phyloP scores from a whole-genome alignment of 352 stramenopile species.

The Globisporangium takayamanum region DNA sequence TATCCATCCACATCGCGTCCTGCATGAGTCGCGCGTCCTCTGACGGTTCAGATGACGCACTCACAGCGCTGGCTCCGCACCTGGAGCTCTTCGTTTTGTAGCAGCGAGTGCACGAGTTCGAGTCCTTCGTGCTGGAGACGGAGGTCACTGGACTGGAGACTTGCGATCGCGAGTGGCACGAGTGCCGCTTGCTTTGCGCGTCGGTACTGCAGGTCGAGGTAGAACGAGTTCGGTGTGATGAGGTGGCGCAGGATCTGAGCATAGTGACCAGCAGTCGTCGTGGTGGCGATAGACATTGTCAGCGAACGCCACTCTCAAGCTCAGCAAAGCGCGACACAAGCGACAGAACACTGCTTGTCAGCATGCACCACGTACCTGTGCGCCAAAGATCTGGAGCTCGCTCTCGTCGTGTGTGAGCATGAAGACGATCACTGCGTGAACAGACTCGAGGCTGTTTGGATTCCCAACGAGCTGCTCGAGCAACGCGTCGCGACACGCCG shows the following conservation, averaged over 20 bases:
- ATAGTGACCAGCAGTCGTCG: neutral
- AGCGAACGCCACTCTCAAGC: neutral
- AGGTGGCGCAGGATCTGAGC: constrained; percentile 50
- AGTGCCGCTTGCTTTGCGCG: constrained; percentile 27
- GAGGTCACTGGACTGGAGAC: constrained; percentile 30
- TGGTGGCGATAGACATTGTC: neutral
- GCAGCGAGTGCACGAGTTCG: constrained; percentile 44
- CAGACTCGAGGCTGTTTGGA: constrained; percentile 16
- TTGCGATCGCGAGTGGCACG: constrained; percentile 23
- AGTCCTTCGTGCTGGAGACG: constrained; percentile 56
- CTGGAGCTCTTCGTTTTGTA: constrained; percentile 30
- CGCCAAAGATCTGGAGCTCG: constrained; percentile 40
- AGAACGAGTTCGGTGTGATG: constrained; percentile 45
- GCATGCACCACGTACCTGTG: constrained; percentile 23
- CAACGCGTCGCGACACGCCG: constrained; percentile 31
- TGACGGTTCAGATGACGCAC: neutral
- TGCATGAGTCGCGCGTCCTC: too few species aligned
- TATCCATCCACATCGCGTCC: neutral
- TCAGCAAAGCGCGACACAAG: neutral
- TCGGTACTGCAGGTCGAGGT: constrained; percentile 34
- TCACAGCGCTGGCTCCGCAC: constrained; percentile 10
- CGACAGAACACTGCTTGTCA: too few species aligned
- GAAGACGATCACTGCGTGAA: constrained; percentile 27
- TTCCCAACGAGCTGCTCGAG: constrained; percentile 62
- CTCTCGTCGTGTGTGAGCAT: constrained; percentile 32